These are phyloP conservation scores for Metahyphopichia silvanorum DNA, from an alignment of 805 yeast genomes.

Conservation along the genomic window DNA sequence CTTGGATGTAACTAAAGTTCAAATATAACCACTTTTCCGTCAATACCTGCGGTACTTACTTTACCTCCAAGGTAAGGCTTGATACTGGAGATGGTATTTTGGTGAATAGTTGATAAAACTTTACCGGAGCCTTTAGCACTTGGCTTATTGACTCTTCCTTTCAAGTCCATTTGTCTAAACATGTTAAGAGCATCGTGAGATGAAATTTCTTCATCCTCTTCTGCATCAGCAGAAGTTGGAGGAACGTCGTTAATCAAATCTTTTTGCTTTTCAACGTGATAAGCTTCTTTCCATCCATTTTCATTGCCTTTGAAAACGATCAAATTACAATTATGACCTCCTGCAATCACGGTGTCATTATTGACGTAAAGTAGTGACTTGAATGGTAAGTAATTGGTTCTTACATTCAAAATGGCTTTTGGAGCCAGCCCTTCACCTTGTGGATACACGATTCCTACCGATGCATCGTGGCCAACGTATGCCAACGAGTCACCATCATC, in stretches of 20 bases:
- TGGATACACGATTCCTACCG: constrained; percentile 79
- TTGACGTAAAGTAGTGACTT: constrained; percentile 67
- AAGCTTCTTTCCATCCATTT: constrained; percentile 58
- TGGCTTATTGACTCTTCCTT: constrained; percentile 66
- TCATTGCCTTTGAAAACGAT: constrained; percentile 74
- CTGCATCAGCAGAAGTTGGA: constrained; percentile 16
- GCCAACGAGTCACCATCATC: constrained; percentile 77
- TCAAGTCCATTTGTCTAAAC: constrained; percentile 93
- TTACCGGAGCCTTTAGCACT: constrained; percentile 23
- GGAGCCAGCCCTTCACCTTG: constrained; percentile 65
- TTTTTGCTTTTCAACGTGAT: constrained; percentile 51
- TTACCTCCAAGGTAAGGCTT: constrained; percentile 46
- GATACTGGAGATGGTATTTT: constrained; percentile 78
- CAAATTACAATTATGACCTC: constrained; percentile 92
- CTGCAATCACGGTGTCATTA: constrained; percentile 70
- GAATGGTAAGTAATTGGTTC: constrained; percentile 77
- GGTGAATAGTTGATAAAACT: constrained; percentile 75
- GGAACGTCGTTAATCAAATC: constrained; percentile 46
- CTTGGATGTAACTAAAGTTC: constrained; percentile 8
- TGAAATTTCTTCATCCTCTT: constrained; percentile 52
- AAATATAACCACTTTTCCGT: constrained; percentile 87
- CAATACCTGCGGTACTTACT: constrained; percentile 73
- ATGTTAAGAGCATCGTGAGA: constrained; percentile 83
- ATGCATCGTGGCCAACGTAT: constrained; percentile 82
- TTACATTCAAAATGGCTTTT: constrained; percentile 51